phyloP scores from a whole-genome alignment of 2,329 filamentous ascomycete genomes.

The Thyridium curvatum region DNA sequence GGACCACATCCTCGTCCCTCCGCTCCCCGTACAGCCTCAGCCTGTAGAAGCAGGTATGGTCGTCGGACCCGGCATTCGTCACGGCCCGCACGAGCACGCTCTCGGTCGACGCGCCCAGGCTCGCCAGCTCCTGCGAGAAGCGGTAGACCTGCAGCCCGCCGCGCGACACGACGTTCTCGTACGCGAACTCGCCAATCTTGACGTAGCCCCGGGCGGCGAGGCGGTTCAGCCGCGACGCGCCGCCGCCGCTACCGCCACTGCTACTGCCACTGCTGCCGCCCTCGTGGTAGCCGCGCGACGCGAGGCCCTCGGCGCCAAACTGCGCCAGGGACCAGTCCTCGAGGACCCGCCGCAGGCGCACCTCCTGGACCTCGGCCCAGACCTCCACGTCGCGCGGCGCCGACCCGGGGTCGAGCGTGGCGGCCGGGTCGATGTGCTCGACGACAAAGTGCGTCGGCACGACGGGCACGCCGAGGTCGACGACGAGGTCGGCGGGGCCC shows the following conservation, averaged over 20 bases:
- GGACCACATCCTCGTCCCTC: neutral
- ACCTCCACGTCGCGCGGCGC: slow-evolving; percentile 66
- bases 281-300: slow-evolving; percentile 15
- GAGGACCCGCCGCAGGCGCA: slow-evolving; percentile 28
- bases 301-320: slow-evolving; percentile 17
- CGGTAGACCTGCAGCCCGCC: slow-evolving; percentile 43
- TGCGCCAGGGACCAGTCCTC: slow-evolving; percentile 34
- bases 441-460: slow-evolving; percentile 64
- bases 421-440: slow-evolving; percentile 61
- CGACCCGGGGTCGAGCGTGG: slow-evolving; percentile 54
- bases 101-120: slow-evolving; percentile 40
- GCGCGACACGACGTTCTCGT: slow-evolving; percentile 32
- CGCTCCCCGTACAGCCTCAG: slow-evolving; percentile 49
- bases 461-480: slow-evolving; percentile 52
- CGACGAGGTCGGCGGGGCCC: slow-evolving; percentile 56
- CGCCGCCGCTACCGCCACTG: too few relatives aligned
- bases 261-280: too few relatives aligned
- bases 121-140: slow-evolving; percentile 42
- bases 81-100: slow-evolving; percentile 48
- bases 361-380: slow-evolving; percentile 53
- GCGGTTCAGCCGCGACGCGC: slow-evolving; percentile 9
- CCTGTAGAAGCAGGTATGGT: slow-evolving; percentile 62
- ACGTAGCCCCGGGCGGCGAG: slow-evolving; percentile 38
- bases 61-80: slow-evolving; percentile 50
- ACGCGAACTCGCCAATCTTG: slow-evolving; percentile 52